These are phyloP conservation scores for Solanum sitiens DNA, from an alignment of 257 asterid genomes.

Conservation along the genomic window DNA sequence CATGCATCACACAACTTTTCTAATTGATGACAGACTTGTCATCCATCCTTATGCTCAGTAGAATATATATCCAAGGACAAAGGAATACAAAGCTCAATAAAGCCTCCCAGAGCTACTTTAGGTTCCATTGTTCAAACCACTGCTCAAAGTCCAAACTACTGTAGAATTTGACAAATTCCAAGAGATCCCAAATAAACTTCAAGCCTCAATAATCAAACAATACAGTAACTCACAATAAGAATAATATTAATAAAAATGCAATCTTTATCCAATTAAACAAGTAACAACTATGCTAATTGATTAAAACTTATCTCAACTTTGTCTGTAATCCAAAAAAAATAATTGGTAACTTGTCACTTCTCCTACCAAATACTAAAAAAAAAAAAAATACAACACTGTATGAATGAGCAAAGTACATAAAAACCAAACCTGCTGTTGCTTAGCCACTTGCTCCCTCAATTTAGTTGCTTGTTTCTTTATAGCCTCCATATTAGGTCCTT, in stretches of 20 bases:
- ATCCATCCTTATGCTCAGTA: background rate
- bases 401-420: background rate
- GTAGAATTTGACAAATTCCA: background rate
- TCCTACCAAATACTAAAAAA: background rate
- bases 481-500: conserved; percentile 51
- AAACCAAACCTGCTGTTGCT: conserved; percentile 74
- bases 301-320: background rate
- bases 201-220: background rate
- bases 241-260: background rate
- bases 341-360: background rate
- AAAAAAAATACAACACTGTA: background rate
- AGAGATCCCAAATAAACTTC: background rate
- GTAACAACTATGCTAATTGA: background rate
- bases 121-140: background rate
- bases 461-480: conserved; percentile 90
- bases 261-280: background rate
- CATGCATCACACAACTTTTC: background rate
- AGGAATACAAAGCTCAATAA: background rate
- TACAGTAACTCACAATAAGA: background rate
- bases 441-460: conserved; percentile 91
- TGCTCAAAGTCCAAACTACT: background rate
- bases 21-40: background rate
- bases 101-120: background rate
- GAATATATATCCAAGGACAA: background rate
- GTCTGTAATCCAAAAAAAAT: background rate